Percentiles rank a stretch among this genome's conserved stretches.
Evolutionary conservation across 345 rosid genomes (phyloP).

Genomic region (Aurinia saxatilis): DNA sequence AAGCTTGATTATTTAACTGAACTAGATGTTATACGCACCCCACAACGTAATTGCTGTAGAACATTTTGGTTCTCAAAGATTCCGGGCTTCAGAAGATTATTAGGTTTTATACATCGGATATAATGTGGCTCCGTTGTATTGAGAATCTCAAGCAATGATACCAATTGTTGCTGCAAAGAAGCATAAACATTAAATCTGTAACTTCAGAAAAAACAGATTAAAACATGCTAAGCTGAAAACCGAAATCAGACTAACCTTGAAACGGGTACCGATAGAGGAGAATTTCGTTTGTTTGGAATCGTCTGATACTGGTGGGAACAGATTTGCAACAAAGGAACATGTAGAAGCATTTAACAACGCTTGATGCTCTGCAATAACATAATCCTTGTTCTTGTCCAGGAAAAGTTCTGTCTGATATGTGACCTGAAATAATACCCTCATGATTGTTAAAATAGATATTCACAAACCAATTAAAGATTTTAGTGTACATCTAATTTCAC

Average conservation of each 20-base stretch:
- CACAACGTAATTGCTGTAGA: constrained; percentile 91
- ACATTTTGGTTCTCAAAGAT: constrained; percentile 86
- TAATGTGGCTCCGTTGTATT: constrained; percentile 96
- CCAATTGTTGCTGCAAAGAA: constrained; percentile 84
- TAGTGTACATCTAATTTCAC: constrained; percentile 1
- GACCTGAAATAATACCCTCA: constrained; percentile 47
- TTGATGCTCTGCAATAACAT: constrained; percentile 98
- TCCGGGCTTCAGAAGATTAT: constrained; percentile 91
- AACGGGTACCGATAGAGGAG: constrained; percentile 99
- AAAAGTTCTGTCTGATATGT: constrained; percentile 93
- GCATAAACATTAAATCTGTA: constrained; percentile 15
- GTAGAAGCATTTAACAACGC: constrained; percentile 79
- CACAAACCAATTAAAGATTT: constrained; percentile 6
- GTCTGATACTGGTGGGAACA: constrained; percentile 76
- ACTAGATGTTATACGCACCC: constrained; percentile 53
- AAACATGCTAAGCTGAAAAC: not conserved
- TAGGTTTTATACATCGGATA: constrained; percentile 97
- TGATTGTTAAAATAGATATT: constrained; percentile 1
- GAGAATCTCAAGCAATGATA: constrained; percentile 83
- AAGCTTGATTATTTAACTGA: not conserved
- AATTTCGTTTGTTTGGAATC: constrained; percentile 88
- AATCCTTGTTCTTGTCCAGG: constrained; percentile 98
- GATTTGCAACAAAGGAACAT: constrained; percentile 73
- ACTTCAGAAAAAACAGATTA: not conserved
- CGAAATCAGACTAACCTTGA: constrained; percentile 55